These are phyloP conservation scores for Dactylellina leptospora DNA, from an alignment of 2,329 filamentous ascomycete species.

Conservation along the genomic window DNA sequence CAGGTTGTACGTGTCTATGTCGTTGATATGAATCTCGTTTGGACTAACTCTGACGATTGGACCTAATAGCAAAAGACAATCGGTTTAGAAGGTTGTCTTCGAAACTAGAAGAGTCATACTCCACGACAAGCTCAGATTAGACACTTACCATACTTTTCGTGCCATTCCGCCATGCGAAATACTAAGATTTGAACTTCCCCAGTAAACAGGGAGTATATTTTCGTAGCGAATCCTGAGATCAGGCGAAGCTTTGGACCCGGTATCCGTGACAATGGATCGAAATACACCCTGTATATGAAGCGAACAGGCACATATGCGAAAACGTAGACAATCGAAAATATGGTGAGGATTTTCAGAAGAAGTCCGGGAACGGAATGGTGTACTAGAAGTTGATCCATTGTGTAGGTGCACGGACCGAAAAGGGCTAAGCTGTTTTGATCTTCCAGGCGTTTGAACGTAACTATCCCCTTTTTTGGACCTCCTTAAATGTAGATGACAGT, in stretches of 20 bases:
- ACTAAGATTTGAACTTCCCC: not conserved
- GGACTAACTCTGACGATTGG: conserved; percentile 62
- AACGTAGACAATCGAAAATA: not conserved
- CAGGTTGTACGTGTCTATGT: conserved; percentile 57
- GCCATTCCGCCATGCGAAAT: conserved; percentile 13
- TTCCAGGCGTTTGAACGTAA: too few relatives aligned
- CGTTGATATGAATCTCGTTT: conserved; percentile 57
- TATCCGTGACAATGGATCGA: conserved; percentile 59
- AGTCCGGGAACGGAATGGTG: too few relatives aligned
- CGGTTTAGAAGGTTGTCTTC: not conserved
- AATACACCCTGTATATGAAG: conserved; percentile 57
- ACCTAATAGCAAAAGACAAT: conserved; percentile 47
- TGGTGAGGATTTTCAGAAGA: too few relatives aligned
- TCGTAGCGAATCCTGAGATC: conserved; percentile 57
- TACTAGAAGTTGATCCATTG: too few relatives aligned
- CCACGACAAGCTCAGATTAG: not conserved
- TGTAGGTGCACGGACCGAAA: too few relatives aligned
- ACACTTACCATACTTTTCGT: conserved; percentile 27
- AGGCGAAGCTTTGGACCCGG: conserved; percentile 60
- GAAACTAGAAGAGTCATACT: not conserved
- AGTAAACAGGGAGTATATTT: conserved; percentile 53
- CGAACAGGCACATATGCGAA: conserved; percentile 9
- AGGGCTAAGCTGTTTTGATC: too few relatives aligned
- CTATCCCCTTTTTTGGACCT: too few relatives aligned
- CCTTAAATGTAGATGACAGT: too few relatives aligned